These are phyloP conservation scores for Isatis lusitanica DNA, from an alignment of 441 rosid species.

Conservation along the genomic window DNA sequence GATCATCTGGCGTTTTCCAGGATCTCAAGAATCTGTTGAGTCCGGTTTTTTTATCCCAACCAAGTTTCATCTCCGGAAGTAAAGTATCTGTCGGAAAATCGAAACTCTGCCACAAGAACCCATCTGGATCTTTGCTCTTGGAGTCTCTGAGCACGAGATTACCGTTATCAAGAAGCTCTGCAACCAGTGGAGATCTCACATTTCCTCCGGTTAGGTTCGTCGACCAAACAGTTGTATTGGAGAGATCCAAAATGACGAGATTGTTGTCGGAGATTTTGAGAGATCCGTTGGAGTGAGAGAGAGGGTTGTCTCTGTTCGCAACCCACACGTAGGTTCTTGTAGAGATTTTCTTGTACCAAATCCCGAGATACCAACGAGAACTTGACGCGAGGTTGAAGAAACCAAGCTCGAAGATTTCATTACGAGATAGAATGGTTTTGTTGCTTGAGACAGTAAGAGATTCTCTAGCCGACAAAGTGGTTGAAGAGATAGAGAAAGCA, in stretches of 20 bases:
- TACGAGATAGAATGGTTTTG: slow-evolving; percentile 45
- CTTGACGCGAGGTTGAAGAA: slow-evolving; percentile 43
- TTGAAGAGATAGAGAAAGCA: slow-evolving; percentile 21
- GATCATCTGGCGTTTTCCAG: slow-evolving; percentile 53
- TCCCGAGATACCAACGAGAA: slow-evolving; percentile 44
- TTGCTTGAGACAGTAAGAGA: slow-evolving; percentile 31
- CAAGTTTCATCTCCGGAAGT: slow-evolving; percentile 60
- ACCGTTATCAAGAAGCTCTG: slow-evolving; percentile 64
- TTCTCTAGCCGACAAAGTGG: slow-evolving; percentile 33
- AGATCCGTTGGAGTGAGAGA: slow-evolving; percentile 42
- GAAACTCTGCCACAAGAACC: slow-evolving; percentile 64
- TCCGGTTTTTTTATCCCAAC: background rate
- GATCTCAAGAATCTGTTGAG: slow-evolving; percentile 43
- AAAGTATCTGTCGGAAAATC: slow-evolving; percentile 67
- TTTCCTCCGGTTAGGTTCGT: slow-evolving; percentile 37
- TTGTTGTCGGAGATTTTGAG: slow-evolving; percentile 45
- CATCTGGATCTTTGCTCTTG: background rate
- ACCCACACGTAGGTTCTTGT: slow-evolving; percentile 54
- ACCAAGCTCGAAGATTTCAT: slow-evolving; percentile 49
- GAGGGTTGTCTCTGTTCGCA: slow-evolving; percentile 58
- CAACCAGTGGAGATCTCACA: slow-evolving; percentile 45
- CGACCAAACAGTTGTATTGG: slow-evolving; percentile 45
- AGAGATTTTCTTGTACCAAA: slow-evolving; percentile 54
- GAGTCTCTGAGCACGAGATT: slow-evolving; percentile 60
- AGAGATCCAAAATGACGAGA: slow-evolving; percentile 42